A percentile compares a stretch with the other conserved stretches of the same genome.
Conservation (phyloP, 129 eudicot species). For the Kitagawia praeruptora region DNA sequence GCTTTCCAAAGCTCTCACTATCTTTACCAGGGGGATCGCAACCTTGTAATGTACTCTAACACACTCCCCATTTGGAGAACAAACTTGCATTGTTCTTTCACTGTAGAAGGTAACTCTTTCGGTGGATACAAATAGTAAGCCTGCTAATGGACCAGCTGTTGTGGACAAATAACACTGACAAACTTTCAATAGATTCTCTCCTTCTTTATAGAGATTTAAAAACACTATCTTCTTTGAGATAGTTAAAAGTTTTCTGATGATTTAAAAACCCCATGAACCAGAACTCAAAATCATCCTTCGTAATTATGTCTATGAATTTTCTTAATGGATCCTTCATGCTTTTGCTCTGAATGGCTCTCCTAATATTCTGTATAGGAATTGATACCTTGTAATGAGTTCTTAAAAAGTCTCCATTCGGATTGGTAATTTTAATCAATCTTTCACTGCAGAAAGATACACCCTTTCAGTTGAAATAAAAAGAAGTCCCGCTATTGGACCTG, state of each 20-base stretch:
- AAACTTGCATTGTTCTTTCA: conserved; percentile 14
- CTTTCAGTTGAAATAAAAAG: conserved; percentile 25
- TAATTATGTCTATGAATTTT: conserved; percentile 25
- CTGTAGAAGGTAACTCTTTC: conserved; percentile 19
- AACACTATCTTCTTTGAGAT: too few species aligned
- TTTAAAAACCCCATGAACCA: conserved; percentile 39
- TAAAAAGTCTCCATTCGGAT: conserved; percentile 20
- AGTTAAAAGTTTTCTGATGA: conserved; percentile 16
- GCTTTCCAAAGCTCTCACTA: conserved; percentile 11
- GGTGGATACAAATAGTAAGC: conserved; percentile 28
- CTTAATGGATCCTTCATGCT: conserved; percentile 11
- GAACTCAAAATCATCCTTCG: conserved; percentile 33
- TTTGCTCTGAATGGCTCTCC: conserved; percentile 17
- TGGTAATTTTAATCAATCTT: conserved; percentile 23
- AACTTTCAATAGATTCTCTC: conserved; percentile 25
- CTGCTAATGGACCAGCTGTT: conserved; percentile 36
- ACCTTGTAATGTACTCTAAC: conserved; percentile 18
- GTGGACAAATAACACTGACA: conserved; percentile 33
- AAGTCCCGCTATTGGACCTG: conserved; percentile 38
- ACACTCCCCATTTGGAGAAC: conserved; percentile 11
- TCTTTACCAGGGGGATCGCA: conserved; percentile 19
- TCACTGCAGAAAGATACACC: conserved; percentile 32
- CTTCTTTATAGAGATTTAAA: too few species aligned
- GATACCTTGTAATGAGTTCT: conserved; percentile 26
- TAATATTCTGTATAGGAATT: conserved; percentile 19